A percentile compares a stretch with the other conserved stretches of the same genome.
These are phyloP conservation scores for Lactarius tabidus DNA, from an alignment of 768 basidiomycete species.

Conservation along the genomic window DNA sequence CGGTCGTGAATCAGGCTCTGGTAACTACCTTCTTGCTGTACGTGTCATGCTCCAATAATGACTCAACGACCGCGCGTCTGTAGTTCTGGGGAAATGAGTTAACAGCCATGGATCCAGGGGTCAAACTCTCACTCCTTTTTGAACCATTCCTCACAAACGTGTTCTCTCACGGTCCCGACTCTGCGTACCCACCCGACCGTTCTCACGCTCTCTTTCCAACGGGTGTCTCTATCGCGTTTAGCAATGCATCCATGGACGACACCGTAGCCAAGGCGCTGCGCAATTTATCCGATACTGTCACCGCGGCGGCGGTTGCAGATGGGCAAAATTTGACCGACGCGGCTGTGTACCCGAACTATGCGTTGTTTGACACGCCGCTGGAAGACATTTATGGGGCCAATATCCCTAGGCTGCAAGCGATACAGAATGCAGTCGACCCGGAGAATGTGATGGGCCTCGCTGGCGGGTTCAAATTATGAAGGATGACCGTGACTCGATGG, in stretches of 20 bases:
- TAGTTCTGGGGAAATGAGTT: constrained; percentile 4
- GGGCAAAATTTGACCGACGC: no score
- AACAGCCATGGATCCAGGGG: background rate
- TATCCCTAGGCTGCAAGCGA: background rate
- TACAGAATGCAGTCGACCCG: no score
- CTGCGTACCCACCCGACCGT: no score
- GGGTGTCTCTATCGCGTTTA: background rate
- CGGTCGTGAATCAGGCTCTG: background rate
- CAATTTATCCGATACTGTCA: background rate
- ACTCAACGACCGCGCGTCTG: background rate
- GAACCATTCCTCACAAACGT: background rate
- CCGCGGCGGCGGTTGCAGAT: background rate
- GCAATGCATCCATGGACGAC: background rate
- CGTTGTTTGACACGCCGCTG: background rate
- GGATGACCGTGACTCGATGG: no score
- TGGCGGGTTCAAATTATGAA: background rate
- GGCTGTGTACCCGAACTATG: no score
- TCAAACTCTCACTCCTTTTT: background rate
- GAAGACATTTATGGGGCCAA: background rate
- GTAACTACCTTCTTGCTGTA: background rate
- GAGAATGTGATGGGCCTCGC: no score
- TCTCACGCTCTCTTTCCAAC: background rate
- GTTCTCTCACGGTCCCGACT: background rate
- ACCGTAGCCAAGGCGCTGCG: background rate
- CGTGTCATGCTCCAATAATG: background rate